phyloP scores from a whole-genome alignment of 768 basidiomycete species.

The Tylopilus balloui region DNA sequence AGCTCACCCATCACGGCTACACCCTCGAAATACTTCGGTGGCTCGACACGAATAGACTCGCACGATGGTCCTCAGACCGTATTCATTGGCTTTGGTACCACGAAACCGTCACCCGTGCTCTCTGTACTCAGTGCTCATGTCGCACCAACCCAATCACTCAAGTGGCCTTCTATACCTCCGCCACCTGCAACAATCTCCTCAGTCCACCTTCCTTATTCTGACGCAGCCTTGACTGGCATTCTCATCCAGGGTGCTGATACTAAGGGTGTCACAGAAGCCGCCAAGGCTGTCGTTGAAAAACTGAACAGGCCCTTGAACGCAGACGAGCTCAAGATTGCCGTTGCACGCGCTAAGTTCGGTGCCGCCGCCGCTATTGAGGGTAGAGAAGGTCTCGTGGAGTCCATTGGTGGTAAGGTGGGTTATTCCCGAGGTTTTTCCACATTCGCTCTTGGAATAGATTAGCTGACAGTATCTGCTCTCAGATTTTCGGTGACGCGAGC shows the following conservation, averaged over 20 bases:
- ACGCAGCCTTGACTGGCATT: slow-evolving; percentile 84
- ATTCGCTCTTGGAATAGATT: background rate
- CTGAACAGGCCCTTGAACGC: slow-evolving; percentile 54
- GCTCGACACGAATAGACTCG: slow-evolving; percentile 73
- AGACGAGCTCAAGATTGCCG: slow-evolving; percentile 74
- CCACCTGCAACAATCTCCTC: slow-evolving; percentile 59
- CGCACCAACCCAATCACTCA: slow-evolving; percentile 74
- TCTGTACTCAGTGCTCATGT: slow-evolving; percentile 78
- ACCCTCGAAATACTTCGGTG: slow-evolving; percentile 66
- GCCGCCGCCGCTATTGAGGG: slow-evolving; percentile 68
- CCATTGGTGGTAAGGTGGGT: slow-evolving; percentile 62
- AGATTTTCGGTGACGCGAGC: slow-evolving; percentile 61
- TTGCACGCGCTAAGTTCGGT: slow-evolving; percentile 85
- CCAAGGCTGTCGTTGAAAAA: slow-evolving; percentile 62
- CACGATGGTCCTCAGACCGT: slow-evolving; percentile 65
- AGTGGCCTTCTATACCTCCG: slow-evolving; percentile 75
- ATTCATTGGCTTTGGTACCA: slow-evolving; percentile 84
- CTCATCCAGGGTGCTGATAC: slow-evolving; percentile 66
- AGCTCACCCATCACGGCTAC: slow-evolving; percentile 30
- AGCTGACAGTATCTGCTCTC: background rate
- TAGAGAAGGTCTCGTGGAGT: slow-evolving; percentile 58
- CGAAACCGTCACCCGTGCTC: slow-evolving; percentile 64
- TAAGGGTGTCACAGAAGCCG: slow-evolving; percentile 61
- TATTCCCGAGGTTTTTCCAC: slow-evolving; percentile 10
- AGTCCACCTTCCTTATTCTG: slow-evolving; percentile 85